Percentiles rank a stretch among this genome's conserved stretches.
Evolutionary conservation across 2,329 filamentous ascomycete species (phyloP).

Genomic region (Gyromitra esculenta): DNA sequence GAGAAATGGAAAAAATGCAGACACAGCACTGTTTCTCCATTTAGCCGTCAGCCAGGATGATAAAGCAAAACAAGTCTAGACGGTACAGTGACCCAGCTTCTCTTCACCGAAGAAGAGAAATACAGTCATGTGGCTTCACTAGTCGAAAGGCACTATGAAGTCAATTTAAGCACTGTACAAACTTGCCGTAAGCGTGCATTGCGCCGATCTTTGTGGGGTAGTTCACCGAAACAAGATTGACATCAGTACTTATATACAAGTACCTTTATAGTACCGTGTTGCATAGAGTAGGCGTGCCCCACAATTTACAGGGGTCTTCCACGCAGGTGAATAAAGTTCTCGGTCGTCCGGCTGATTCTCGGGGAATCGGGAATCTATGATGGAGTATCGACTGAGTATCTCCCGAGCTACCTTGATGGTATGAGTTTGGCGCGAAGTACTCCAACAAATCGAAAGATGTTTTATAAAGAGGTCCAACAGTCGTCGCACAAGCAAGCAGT

Average conservation of each 20-base stretch:
- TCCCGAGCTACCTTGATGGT: not conserved
- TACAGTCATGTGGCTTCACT: conserved; percentile 25
- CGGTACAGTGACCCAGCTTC: not conserved
- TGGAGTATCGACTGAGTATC: conserved; percentile 13
- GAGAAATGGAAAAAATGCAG: not conserved
- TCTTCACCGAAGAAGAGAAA: not conserved
- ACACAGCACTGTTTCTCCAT: not conserved
- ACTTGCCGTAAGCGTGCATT: conserved; percentile 29
- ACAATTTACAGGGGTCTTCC: conserved; percentile 6
- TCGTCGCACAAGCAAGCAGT: not conserved
- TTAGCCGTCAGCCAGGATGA: conserved; percentile 32
- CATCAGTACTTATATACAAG: not conserved
- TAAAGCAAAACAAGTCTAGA: conserved; percentile 25
- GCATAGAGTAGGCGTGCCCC: conserved; percentile 19
- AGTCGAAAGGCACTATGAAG: conserved; percentile 21
- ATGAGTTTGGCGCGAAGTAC: not conserved
- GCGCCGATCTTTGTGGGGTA: conserved; percentile 42
- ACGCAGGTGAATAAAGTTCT: not conserved
- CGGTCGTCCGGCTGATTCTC: conserved; percentile 6
- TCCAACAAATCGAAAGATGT: not conserved
- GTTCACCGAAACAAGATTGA: conserved; percentile 9
- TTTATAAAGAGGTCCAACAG: not conserved
- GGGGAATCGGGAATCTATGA: not conserved
- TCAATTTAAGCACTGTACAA: conserved; percentile 35
- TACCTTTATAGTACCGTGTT: conserved; percentile 15